Conservation (phyloP, 2,329 filamentous ascomycete species). For the Exophiala alcalophila region DNA sequence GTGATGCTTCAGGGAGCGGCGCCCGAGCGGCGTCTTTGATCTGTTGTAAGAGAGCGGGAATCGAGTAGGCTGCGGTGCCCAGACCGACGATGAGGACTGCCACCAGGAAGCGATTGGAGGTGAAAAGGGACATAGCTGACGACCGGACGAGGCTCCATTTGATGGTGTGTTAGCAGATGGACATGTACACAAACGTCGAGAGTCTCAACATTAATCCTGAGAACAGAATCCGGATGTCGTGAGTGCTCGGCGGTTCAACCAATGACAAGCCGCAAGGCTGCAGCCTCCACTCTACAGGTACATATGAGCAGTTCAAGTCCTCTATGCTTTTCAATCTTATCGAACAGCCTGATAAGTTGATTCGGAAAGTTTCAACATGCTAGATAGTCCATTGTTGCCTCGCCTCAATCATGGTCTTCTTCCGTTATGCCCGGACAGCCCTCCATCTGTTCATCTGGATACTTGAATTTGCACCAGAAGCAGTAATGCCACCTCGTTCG, state of each 20-base stretch:
- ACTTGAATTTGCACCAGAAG: slow-evolving; percentile 91
- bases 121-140: slow-evolving; percentile 18
- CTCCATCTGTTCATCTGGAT: slow-evolving; percentile 69
- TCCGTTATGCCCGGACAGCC: slow-evolving; percentile 85
- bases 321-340: too few species aligned
- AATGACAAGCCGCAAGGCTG: too few species aligned
- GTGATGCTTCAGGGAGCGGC: slow-evolving; percentile 15
- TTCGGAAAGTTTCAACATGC: background rate
- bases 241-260: too few species aligned
- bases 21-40: slow-evolving; percentile 23
- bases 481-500: slow-evolving; percentile 75
- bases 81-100: slow-evolving; percentile 13
- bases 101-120: slow-evolving; percentile 18
- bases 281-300: too few species aligned
- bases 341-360: too few species aligned
- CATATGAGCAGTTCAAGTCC: too few species aligned
- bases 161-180: too few species aligned
- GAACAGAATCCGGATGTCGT: too few species aligned
- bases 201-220: too few species aligned
- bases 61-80: slow-evolving; percentile 13
- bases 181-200: background rate
- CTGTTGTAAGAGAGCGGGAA: slow-evolving; percentile 14
- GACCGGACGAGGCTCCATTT: background rate
- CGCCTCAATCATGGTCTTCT: slow-evolving; percentile 67
- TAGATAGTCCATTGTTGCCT: background rate